Evolutionary conservation across 2,329 filamentous ascomycete genomes (phyloP), one percentile per base, ranked within the genome.

Genomic region (Fusarium solani-melongenae): DNA sequence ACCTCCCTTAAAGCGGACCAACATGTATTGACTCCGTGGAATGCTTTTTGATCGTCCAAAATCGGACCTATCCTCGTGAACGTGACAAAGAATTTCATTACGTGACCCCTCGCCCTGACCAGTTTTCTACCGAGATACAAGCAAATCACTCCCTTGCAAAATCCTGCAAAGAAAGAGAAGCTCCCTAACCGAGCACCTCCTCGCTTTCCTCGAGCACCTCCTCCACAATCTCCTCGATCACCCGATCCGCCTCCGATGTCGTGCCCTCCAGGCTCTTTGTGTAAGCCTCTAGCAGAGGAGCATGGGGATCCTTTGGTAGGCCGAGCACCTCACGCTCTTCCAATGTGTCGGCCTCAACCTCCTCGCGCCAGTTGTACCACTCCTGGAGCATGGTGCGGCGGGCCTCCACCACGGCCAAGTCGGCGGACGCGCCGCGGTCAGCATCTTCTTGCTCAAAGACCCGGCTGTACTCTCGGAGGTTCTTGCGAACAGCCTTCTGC

Each of bases 401-500:
- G 76, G 91, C 92, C 84, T 98, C 96, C 71, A 99, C 93, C 59
- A 99, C 95, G 38, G 95, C 96, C 79, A 95, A 91, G 86, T 98
- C 96, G 78, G 96, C 96, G 64, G 94, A 96, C 71, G 95, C 96
- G 81, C 95, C 95, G 81, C 96, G 95, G 81, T 97, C 95, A 73
- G 93, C 91, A 84, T 99, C 97, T 82, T 98, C 93, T 85, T 98
- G 94, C 78, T 99, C 96, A 83, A 99, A 99, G 75, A 93, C 88
- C 81, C 94, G 94, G 83, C 92, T 94, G 90, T 98, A 99, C 84
- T 98, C 96, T 77, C 96, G 94, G 64, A 99, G 92, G 85, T 98
- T 99, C 91, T 98, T 98, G 87, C 97, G 96, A 80, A 98, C 94
- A 80, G 93, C 90, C 89, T 98, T 97, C 87, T 98, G 96, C 88